phyloP scores from a whole-genome alignment of 2,329 filamentous ascomycete genomes.

The Trichophyton simii region DNA sequence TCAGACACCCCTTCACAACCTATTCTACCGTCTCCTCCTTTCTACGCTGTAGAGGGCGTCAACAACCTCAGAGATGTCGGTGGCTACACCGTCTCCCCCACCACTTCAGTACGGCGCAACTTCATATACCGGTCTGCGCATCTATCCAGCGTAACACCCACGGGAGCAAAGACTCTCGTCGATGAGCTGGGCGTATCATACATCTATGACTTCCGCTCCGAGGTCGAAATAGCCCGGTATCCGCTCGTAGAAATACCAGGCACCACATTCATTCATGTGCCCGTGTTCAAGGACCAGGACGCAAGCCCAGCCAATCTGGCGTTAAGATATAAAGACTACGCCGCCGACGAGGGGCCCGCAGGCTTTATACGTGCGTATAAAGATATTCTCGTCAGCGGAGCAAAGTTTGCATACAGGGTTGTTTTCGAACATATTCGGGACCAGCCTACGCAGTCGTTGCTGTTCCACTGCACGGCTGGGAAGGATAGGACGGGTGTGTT shows the following conservation, averaged over 20 bases:
- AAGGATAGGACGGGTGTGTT: slow-evolving; percentile 67
- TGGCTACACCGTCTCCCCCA: slow-evolving; percentile 39
- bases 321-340: slow-evolving; percentile 48
- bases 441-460: slow-evolving; percentile 36
- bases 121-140: slow-evolving; percentile 59
- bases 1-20: background rate
- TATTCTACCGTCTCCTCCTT: slow-evolving; percentile 13
- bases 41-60: slow-evolving; percentile 40
- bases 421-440: slow-evolving; percentile 50
- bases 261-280: slow-evolving; percentile 45
- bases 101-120: slow-evolving; percentile 36
- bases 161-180: slow-evolving; percentile 41
- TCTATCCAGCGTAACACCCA: slow-evolving; percentile 45
- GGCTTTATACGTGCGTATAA: slow-evolving; percentile 55
- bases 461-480: slow-evolving; percentile 63
- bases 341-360: slow-evolving; percentile 45
- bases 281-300: slow-evolving; percentile 53
- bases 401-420: slow-evolving; percentile 40
- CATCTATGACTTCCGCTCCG: slow-evolving; percentile 57
- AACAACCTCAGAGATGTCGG: slow-evolving; percentile 58
- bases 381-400: slow-evolving; percentile 55
- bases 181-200: slow-evolving; percentile 45
- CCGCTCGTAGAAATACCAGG: slow-evolving; percentile 39
- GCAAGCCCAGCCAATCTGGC: slow-evolving; percentile 54
- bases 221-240: slow-evolving; percentile 30